Percentiles rank a stretch among this genome's conserved stretches.
phyloP scores from a whole-genome alignment of 2,329 filamentous ascomycete genomes.

The Exophiala mesophila region DNA sequence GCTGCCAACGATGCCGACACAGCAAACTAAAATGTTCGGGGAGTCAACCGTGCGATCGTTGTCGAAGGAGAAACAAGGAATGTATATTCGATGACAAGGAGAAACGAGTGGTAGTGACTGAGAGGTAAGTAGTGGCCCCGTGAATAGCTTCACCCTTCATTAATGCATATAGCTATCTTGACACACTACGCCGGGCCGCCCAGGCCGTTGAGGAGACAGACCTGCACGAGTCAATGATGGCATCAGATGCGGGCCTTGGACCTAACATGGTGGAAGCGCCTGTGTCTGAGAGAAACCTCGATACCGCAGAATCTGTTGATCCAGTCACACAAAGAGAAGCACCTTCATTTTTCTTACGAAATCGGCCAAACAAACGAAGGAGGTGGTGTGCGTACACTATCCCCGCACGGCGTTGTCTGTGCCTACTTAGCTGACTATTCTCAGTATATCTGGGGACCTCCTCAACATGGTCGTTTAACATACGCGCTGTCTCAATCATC shows the following conservation, averaged over 20 bases:
- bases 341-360: slow-evolving; percentile 23
- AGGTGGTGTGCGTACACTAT: slow-evolving; percentile 1
- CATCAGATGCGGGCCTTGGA: no score
- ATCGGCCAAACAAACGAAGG: slow-evolving; percentile 1
- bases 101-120: slow-evolving; percentile 38
- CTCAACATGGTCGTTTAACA: slow-evolving; percentile 53
- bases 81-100: slow-evolving; percentile 44
- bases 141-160: no score
- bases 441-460: slow-evolving; percentile 48
- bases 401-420: not conserved
- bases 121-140: slow-evolving; percentile 1
- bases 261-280: no score
- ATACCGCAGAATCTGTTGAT: not conserved
- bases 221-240: no score
- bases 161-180: slow-evolving; percentile 3
- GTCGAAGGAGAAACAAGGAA: slow-evolving; percentile 38
- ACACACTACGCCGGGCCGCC: not conserved
- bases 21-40: slow-evolving; percentile 45
- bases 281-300: no score
- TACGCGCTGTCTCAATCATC: slow-evolving; percentile 45
- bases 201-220: not conserved
- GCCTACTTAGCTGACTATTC: slow-evolving; percentile 9
- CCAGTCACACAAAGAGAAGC: not conserved
- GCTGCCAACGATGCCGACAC: slow-evolving; percentile 2
- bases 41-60: slow-evolving; percentile 40